A percentile compares a stretch with the other conserved stretches of the same genome.
These are phyloP conservation scores for Entomortierella lignicola DNA, from an alignment of 192 early-diverging fungal species.

Conservation along the genomic window DNA sequence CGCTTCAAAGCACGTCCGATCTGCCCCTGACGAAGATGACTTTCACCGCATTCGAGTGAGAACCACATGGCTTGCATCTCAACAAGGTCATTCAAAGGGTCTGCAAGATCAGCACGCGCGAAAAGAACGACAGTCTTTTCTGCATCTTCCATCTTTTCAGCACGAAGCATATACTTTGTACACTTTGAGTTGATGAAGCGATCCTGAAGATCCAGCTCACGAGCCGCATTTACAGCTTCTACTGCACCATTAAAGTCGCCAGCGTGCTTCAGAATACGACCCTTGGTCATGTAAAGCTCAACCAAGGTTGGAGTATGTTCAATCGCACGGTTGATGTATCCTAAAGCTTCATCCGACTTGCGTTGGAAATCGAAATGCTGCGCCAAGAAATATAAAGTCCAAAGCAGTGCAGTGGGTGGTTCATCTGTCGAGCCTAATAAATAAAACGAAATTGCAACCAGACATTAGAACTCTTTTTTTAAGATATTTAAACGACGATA, in stretches of 20 bases:
- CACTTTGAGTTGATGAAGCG: constrained; percentile 96
- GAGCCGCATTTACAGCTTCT: constrained; percentile 84
- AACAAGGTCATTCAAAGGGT: constrained; percentile 82
- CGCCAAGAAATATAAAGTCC: constrained; percentile 92
- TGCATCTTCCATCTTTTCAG: constrained; percentile 83
- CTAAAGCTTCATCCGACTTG: constrained; percentile 77
- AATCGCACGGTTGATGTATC: constrained; percentile 85
- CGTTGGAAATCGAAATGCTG: constrained; percentile 87
- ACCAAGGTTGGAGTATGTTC: constrained; percentile 89
- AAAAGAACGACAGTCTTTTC: constrained; percentile 88
- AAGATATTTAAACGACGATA: too few relatives aligned
- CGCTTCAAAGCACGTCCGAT: constrained; percentile 89
- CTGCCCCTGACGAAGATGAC: constrained; percentile 73
- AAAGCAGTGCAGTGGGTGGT: constrained; percentile 81
- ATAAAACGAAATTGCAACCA: background rate
- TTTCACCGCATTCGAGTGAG: constrained; percentile 80
- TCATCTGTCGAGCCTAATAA: constrained; percentile 66
- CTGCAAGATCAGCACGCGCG: constrained; percentile 72
- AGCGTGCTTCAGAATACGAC: constrained; percentile 93
- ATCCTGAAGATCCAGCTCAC: constrained; percentile 93
- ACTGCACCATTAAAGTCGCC: constrained; percentile 80
- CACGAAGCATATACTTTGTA: constrained; percentile 92
- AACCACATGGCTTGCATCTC: constrained; percentile 97
- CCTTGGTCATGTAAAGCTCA: constrained; percentile 93
- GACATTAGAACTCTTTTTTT: too few relatives aligned